These are phyloP conservation scores for Calonectria multiphialidica DNA, from an alignment of 2,329 filamentous ascomycete species.

Conservation along the genomic window DNA sequence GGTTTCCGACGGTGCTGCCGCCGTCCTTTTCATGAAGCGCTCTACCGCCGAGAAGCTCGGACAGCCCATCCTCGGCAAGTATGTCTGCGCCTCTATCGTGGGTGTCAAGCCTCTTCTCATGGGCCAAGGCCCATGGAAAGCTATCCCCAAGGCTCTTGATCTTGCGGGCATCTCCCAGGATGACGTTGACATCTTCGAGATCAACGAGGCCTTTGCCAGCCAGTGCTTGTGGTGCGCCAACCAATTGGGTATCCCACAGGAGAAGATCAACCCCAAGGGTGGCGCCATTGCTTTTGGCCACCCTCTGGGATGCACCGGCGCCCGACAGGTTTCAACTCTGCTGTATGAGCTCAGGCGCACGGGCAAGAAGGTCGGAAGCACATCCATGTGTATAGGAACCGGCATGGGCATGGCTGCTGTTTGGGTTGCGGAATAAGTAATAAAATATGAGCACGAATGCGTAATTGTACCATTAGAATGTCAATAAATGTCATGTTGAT, in stretches of 20 bases:
- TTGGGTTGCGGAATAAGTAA: conserved; percentile 85
- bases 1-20: conserved; percentile 95
- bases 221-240: conserved; percentile 96
- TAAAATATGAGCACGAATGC: conserved; percentile 10
- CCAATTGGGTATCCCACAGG: conserved; percentile 82
- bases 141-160: conserved; percentile 91
- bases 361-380: conserved; percentile 87
- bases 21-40: conserved; percentile 95
- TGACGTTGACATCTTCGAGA: conserved; percentile 97
- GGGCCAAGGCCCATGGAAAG: conserved; percentile 95
- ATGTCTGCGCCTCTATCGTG: conserved; percentile 85
- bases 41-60: conserved; percentile 89
- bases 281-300: conserved; percentile 97
- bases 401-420: conserved; percentile 98
- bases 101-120: conserved; percentile 94
- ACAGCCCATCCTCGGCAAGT: conserved; percentile 93
- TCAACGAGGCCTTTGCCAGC: conserved; percentile 98
- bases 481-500: conserved; percentile 23
- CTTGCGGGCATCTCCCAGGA: conserved; percentile 89
- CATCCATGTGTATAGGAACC: conserved; percentile 96
- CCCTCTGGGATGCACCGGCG: conserved; percentile 93
- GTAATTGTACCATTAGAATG: conserved; percentile 44
- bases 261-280: conserved; percentile 98
- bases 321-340: conserved; percentile 91
- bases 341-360: conserved; percentile 90